Evolutionary conservation across 1,139 yeast genomes (phyloP), one percentile per base, ranked within the genome.

Genomic region (Tardiomyces digboiensis): DNA sequence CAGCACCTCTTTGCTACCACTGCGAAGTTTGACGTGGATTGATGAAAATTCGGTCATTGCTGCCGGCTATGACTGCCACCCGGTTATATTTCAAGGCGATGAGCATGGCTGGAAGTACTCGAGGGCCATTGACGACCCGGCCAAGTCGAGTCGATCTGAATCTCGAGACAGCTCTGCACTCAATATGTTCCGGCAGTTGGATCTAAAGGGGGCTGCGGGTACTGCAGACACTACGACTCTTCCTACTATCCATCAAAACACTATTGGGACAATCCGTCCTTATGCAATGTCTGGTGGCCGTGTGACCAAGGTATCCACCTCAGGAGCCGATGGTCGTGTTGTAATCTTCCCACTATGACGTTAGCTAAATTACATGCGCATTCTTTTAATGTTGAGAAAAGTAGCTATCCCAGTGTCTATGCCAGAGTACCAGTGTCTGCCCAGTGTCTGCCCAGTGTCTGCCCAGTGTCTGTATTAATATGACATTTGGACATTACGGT

Each of bases 131-230:
- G 95, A 86, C 60, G 82, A 75, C 53, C 76, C 74, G 41, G 64
- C 59, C 49, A 51, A 67, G 45, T 70, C 73, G 45, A 75, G 71
- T 50, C 71, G 65, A 44, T 70, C 64, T 10, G 79, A 72, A 18
- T 80, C 74, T 19, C 71, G 80, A 21, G 80, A 83, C 47, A 83
- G 82, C 54, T 82, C 88, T 49, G 97, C 97, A 13, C 75, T 91
- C 62, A 85, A 85, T 67, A 87, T 91, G 91, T 93, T 93, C 70
- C 82, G 88, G 65, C 96, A 91, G 65, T 72, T 91, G 74, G 99
- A 91, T 66, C 75, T 91, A 64, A 89, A 88, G 72, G 98, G 98
- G 45, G 76, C 86, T 47, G 62, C 57, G 39, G 71, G 74, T 52
- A 69, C 72, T 49, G 66, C 69, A 57, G 73, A 60, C 52, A 13